Evolutionary conservation across 441 rosid genomes (phyloP).

Genomic region (Arabidopsis lyrata): DNA sequence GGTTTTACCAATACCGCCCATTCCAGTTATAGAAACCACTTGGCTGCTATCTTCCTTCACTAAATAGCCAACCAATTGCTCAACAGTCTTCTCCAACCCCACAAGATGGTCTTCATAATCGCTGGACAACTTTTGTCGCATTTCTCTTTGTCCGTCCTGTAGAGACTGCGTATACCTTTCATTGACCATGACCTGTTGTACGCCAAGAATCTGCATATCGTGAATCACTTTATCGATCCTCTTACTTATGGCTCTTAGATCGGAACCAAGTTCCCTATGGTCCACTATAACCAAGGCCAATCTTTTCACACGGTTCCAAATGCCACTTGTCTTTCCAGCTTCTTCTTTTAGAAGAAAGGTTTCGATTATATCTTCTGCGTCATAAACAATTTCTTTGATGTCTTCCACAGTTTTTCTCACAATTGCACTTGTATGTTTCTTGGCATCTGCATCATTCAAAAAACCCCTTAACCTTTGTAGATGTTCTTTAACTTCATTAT

Average conservation of each 20-base stretch:
- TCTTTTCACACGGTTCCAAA: too few relatives aligned
- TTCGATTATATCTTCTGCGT: background rate
- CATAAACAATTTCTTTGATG: background rate
- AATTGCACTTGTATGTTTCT: background rate
- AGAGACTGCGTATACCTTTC: background rate
- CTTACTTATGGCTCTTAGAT: background rate
- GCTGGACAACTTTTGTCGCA: conserved; percentile 25
- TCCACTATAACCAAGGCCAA: too few relatives aligned
- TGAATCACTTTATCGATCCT: background rate
- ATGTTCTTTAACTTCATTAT: too few relatives aligned
- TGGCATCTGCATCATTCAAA: background rate
- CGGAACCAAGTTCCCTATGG: background rate
- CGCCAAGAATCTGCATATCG: background rate
- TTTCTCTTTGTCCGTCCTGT: conserved; percentile 4
- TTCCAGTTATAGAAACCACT: background rate
- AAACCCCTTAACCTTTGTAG: background rate
- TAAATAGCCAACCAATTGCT: background rate
- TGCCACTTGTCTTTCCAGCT: background rate
- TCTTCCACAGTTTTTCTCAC: background rate
- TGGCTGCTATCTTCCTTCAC: background rate
- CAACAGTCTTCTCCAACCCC: conserved; percentile 29
- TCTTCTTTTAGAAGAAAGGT: background rate
- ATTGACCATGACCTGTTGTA: background rate
- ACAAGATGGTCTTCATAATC: conserved; percentile 37
- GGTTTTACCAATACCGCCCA: conserved; percentile 48